These are phyloP conservation scores for Peniophora sp. DNA, from an alignment of 1,284 basidiomycete species.

Conservation along the genomic window DNA sequence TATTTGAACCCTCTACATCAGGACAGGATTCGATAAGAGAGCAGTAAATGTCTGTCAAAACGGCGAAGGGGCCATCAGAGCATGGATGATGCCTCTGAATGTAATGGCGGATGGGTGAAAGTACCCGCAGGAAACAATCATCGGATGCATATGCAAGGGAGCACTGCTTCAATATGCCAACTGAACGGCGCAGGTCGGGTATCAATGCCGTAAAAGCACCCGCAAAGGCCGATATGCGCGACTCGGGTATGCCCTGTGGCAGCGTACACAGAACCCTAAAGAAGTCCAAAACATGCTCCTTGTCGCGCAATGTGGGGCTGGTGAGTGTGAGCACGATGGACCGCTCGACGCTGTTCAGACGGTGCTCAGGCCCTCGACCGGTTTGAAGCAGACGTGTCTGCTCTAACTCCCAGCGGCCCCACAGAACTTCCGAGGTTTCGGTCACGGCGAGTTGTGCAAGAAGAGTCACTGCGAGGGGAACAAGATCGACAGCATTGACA, in stretches of 20 bases:
- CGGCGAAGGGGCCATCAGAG: too few species aligned
- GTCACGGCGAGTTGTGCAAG: neutral
- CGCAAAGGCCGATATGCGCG: neutral
- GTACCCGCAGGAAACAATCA: neutral
- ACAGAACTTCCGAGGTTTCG: neutral
- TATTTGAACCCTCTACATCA: too few species aligned
- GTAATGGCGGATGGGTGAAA: neutral
- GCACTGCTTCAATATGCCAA: neutral
- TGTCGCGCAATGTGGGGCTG: neutral
- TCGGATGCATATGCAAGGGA: neutral
- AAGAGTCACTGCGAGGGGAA: slow-evolving; percentile 1
- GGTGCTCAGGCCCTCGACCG: neutral
- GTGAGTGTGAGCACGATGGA: neutral
- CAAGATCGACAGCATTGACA: neutral
- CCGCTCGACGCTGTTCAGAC: neutral
- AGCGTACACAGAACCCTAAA: neutral
- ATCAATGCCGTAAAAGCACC: neutral
- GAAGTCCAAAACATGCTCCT: neutral
- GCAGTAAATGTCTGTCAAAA: too few species aligned
- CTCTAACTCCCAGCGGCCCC: neutral
- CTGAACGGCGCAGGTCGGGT: neutral
- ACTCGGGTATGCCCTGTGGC: neutral
- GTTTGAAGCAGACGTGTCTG: neutral
- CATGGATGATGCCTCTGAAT: neutral
- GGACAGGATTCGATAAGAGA: too few species aligned